A percentile compares a stretch with the other conserved stretches of the same genome.
Evolutionary conservation across 768 basidiomycete genomes (phyloP).

Genomic region (Rubroboletus satanas): DNA sequence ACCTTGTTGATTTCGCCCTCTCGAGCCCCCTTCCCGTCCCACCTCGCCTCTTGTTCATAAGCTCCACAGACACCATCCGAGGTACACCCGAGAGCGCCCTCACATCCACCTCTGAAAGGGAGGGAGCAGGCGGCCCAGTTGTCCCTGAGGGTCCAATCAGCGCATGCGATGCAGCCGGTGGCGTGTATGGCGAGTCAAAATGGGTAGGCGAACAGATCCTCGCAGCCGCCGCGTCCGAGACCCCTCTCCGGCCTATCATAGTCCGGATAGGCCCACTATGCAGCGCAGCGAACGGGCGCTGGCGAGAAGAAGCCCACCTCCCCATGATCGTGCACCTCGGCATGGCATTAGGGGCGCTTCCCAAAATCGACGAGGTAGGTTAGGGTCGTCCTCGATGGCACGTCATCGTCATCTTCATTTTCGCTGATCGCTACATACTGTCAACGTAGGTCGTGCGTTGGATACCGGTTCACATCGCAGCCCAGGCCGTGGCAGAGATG

Average conservation of each 20-base stretch:
- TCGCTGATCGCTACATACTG: background rate
- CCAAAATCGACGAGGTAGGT: slow-evolving; percentile 21
- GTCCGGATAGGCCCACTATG: slow-evolving; percentile 39
- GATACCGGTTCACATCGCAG: slow-evolving; percentile 14
- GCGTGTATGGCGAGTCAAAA: slow-evolving; percentile 16
- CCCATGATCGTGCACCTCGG: slow-evolving; percentile 31
- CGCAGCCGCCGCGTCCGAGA: slow-evolving; percentile 11
- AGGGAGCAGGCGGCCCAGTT: background rate
- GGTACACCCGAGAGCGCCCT: background rate
- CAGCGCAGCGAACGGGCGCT: slow-evolving; percentile 35
- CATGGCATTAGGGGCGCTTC: slow-evolving; percentile 16
- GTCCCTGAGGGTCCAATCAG: background rate
- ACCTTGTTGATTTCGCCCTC: slow-evolving; percentile 37
- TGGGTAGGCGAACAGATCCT: slow-evolving; percentile 26
- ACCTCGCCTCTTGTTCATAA: slow-evolving; percentile 35
- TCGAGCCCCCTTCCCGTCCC: slow-evolving; percentile 23
- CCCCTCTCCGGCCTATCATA: slow-evolving; percentile 23
- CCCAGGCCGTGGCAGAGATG: slow-evolving; percentile 15
- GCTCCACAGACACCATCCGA: slow-evolving; percentile 17
- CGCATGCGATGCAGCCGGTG: slow-evolving; percentile 12
- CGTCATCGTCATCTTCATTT: background rate
- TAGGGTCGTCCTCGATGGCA: background rate
- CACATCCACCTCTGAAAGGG: background rate
- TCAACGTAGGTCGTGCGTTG: slow-evolving; percentile 8
- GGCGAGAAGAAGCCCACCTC: slow-evolving; percentile 38